phyloP scores from a whole-genome alignment of 1,284 basidiomycete genomes.

The Amylostereum chailletii region DNA sequence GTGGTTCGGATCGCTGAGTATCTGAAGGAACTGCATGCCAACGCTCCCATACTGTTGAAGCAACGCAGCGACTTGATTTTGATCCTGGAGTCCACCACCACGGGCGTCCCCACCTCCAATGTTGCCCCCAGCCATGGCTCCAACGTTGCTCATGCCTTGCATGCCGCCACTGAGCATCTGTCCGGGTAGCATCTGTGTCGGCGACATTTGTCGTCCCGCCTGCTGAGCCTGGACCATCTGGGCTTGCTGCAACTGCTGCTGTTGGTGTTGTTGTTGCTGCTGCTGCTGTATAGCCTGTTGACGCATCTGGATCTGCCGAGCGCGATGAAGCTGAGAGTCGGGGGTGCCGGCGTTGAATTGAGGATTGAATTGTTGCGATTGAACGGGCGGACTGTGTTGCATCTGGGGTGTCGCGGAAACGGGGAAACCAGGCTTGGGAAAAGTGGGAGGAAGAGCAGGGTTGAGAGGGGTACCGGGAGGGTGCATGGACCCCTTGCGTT shows the following conservation, averaged over 20 bases:
- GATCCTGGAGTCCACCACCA: constrained; percentile 1
- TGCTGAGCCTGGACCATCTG: constrained; percentile 6
- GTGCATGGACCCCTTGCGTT: constrained; percentile 31
- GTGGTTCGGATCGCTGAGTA: constrained; percentile 48
- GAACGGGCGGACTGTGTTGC: constrained; percentile 14
- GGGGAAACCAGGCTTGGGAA: constrained; percentile 5
- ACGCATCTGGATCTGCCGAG: constrained; percentile 38
- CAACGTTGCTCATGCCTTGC: constrained; percentile 3
- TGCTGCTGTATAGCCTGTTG: constrained; percentile 26
- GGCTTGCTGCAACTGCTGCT: constrained; percentile 11
- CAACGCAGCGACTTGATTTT: constrained; percentile 12
- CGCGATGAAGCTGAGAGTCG: constrained; percentile 29
- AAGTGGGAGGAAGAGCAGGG: constrained; percentile 12
- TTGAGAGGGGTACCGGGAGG: constrained; percentile 15
- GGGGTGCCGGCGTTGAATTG: constrained; percentile 20
- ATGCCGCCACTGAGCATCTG: neutral
- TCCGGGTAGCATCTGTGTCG: constrained; percentile 17
- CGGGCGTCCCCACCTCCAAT: neutral
- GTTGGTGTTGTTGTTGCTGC: constrained; percentile 17
- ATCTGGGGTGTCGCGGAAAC: constrained; percentile 6
- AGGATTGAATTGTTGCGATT: constrained; percentile 11
- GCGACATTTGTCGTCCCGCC: constrained; percentile 34
- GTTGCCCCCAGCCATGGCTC: constrained; percentile 5
- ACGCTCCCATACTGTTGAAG: constrained; percentile 22
- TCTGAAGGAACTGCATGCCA: constrained; percentile 35